A percentile compares a stretch with the other conserved stretches of the same genome.
Conservation (phyloP, 495 filamentous ascomycete species). For the Chlorociboria aeruginascens region DNA sequence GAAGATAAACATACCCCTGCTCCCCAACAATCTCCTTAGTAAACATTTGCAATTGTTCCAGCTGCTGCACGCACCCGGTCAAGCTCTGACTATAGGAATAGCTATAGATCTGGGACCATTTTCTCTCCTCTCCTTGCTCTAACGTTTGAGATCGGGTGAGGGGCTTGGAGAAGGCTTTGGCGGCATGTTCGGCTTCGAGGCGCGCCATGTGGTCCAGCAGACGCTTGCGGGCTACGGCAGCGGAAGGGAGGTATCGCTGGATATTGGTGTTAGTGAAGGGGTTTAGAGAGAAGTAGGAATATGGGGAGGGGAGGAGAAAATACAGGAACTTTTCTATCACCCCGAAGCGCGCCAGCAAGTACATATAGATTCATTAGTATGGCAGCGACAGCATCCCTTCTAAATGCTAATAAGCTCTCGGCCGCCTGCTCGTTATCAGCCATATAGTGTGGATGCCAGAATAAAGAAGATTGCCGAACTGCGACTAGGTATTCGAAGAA, state of each 20-base stretch:
- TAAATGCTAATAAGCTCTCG: slow-evolving; percentile 30
- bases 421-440: slow-evolving; percentile 30
- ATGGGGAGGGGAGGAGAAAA: background rate
- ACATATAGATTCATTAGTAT: slow-evolving; percentile 47
- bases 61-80: slow-evolving; percentile 42
- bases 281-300: slow-evolving; percentile 1
- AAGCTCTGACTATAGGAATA: slow-evolving; percentile 39
- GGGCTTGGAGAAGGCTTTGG: slow-evolving; percentile 21
- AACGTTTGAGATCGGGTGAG: slow-evolving; percentile 14
- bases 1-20: slow-evolving; percentile 23
- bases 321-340: slow-evolving; percentile 34
- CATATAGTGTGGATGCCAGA: slow-evolving; percentile 39
- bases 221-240: slow-evolving; percentile 36
- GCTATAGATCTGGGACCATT: slow-evolving; percentile 37
- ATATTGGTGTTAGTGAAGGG: background rate
- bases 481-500: slow-evolving; percentile 47
- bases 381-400: slow-evolving; percentile 43
- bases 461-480: slow-evolving; percentile 43
- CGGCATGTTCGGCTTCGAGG: slow-evolving; percentile 30
- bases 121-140: slow-evolving; percentile 10
- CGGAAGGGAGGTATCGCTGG: slow-evolving; percentile 37
- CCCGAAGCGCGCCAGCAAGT: slow-evolving; percentile 39
- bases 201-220: slow-evolving; percentile 38
- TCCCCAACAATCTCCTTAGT: slow-evolving; percentile 44
- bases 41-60: slow-evolving; percentile 37